phyloP scores from a whole-genome alignment of 352 stramenopile species.

The Chrysophaeum taylorii region DNA sequence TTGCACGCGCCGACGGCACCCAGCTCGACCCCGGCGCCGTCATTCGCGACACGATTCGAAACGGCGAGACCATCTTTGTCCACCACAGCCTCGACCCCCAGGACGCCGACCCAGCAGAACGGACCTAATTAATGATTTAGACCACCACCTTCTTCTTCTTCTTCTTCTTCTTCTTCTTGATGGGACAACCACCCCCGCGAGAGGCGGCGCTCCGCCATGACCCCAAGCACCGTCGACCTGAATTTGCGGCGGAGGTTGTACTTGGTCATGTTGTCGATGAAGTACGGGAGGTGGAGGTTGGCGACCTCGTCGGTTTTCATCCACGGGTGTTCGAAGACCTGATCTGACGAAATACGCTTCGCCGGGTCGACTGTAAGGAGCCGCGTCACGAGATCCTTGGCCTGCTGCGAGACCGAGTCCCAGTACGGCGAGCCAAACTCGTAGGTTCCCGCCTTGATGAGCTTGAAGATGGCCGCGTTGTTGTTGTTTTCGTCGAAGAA shows the following conservation, averaged over 20 bases:
- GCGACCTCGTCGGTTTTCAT: conserved; percentile 19
- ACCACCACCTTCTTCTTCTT: too few species aligned
- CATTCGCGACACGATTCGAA: conserved; percentile 53
- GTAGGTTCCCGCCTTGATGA: conserved; percentile 64
- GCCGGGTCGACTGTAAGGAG: conserved; percentile 75
- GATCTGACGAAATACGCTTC: conserved; percentile 67
- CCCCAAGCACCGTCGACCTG: not conserved
- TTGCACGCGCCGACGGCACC: conserved; percentile 7
- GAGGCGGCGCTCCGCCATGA: not conserved
- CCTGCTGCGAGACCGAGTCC: conserved; percentile 67
- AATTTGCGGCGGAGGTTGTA: conserved; percentile 10
- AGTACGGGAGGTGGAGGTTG: not conserved
- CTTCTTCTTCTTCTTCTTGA: too few species aligned
- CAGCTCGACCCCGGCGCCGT: conserved; percentile 44
- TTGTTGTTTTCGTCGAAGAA: conserved; percentile 86
- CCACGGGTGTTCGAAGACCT: conserved; percentile 43
- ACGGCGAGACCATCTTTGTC: conserved; percentile 54
- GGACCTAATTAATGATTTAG: too few species aligned
- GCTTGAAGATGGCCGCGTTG: conserved; percentile 59
- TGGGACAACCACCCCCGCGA: too few species aligned
- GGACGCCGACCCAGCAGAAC: too few species aligned
- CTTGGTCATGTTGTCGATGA: conserved; percentile 4
- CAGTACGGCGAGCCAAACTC: conserved; percentile 84
- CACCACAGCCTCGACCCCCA: not conserved
- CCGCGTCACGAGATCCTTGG: conserved; percentile 78